Conservation (phyloP, 768 basidiomycete genomes). For the Imleria badia region DNA sequence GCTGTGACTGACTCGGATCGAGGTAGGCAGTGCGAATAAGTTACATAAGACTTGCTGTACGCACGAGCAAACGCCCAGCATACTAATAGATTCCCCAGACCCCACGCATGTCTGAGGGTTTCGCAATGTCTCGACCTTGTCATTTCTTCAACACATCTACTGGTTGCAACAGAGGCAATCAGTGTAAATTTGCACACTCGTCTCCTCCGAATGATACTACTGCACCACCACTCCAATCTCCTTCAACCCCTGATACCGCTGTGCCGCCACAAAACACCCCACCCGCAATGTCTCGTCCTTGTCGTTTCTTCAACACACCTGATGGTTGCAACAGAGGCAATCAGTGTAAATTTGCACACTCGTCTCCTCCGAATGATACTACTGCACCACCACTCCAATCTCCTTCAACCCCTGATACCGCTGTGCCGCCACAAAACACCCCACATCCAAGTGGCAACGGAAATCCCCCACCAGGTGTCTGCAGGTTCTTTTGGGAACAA, state of each 20-base stretch:
- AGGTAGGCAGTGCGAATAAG: not conserved
- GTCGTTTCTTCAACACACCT: conserved; percentile 41
- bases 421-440: not conserved
- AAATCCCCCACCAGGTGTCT: conserved; percentile 37
- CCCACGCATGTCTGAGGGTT: not conserved
- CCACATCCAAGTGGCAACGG: conserved; percentile 3
- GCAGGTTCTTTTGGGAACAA: conserved; percentile 46
- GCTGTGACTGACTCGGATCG: too few species aligned
- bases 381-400: not conserved
- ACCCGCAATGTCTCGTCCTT: too few species aligned
- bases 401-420: conserved; percentile 5
- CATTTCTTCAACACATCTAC: conserved; percentile 39
- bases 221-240: not conserved
- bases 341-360: conserved; percentile 39
- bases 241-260: conserved; percentile 4
- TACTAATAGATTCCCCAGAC: too few species aligned
- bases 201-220: conserved; percentile 2
- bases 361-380: conserved; percentile 6
- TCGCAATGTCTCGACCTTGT: conserved; percentile 35
- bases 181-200: conserved; percentile 39
- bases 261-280: not conserved
- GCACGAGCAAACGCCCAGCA: too few species aligned
- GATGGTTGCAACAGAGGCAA: conserved; percentile 48
- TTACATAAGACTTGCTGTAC: conserved; percentile 3
- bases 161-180: conserved; percentile 47